These are phyloP conservation scores for Colletotrichum salicis DNA, from an alignment of 2,329 filamentous ascomycete genomes.

Conservation along the genomic window DNA sequence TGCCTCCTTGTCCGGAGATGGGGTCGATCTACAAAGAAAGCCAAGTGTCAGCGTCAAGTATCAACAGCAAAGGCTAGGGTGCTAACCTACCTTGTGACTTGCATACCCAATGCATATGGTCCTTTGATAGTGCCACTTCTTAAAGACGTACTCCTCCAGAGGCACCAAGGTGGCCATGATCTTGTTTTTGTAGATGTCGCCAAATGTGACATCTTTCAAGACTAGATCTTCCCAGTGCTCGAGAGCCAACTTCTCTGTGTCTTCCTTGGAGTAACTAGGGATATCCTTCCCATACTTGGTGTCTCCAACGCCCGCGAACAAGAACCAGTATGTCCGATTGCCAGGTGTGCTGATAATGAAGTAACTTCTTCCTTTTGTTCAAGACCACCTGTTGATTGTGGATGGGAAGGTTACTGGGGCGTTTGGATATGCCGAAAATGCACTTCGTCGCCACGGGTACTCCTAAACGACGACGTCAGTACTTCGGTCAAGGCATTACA, in stretches of 20 bases:
- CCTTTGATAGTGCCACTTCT: constrained; percentile 51
- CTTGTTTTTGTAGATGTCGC: constrained; percentile 43
- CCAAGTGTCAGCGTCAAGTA: not conserved
- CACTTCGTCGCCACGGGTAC: constrained; percentile 39
- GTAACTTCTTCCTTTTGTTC: constrained; percentile 39
- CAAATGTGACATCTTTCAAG: constrained; percentile 42
- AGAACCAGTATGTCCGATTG: constrained; percentile 49
- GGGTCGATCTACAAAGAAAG: constrained; percentile 37
- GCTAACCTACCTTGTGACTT: constrained; percentile 49
- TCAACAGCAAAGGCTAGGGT: not conserved
- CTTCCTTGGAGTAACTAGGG: constrained; percentile 45
- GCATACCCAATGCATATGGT: constrained; percentile 54
- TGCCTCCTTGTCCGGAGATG: constrained; percentile 40
- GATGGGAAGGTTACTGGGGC: not conserved
- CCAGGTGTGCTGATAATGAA: constrained; percentile 45
- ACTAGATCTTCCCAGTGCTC: constrained; percentile 37
- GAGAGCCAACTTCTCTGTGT: constrained; percentile 42
- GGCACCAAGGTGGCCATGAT: constrained; percentile 42
- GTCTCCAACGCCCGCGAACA: constrained; percentile 44
- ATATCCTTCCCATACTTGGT: constrained; percentile 44
- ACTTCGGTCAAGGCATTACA: too few relatives aligned
- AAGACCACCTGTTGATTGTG: constrained; percentile 1
- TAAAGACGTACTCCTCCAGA: constrained; percentile 47
- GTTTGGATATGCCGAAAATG: constrained; percentile 51
- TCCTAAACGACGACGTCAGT: not conserved